A percentile compares a stretch with the other conserved stretches of the same genome.
Evolutionary conservation across 345 rosid genomes (phyloP).

Genomic region (Aquilaria yunnanensis): DNA sequence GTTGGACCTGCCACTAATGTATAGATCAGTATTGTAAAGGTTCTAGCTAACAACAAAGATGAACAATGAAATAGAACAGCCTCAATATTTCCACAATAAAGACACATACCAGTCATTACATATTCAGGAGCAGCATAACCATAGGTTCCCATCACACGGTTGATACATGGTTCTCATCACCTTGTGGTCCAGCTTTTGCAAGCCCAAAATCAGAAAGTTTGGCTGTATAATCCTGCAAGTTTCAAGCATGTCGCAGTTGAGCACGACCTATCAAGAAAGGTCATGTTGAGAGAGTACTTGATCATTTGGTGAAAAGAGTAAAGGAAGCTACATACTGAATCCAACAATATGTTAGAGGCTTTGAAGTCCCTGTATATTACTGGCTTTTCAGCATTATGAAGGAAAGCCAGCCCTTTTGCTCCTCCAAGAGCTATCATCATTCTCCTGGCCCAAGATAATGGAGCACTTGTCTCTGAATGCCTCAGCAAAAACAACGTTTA

Average conservation of each 20-base stretch:
- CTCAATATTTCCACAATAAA: too few species aligned
- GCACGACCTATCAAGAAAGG: neutral
- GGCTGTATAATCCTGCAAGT: slow-evolving; percentile 74
- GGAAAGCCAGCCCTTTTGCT: slow-evolving; percentile 91
- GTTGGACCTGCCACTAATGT: too few species aligned
- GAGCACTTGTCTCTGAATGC: slow-evolving; percentile 60
- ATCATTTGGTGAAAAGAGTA: neutral
- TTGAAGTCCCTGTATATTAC: slow-evolving; percentile 88
- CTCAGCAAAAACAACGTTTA: slow-evolving; percentile 21
- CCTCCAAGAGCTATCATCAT: slow-evolving; percentile 96
- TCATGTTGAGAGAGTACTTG: neutral
- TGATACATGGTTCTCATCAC: slow-evolving; percentile 86
- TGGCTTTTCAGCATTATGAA: slow-evolving; percentile 87
- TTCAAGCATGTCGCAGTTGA: slow-evolving; percentile 10
- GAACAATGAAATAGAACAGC: too few species aligned
- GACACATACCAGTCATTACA: slow-evolving; percentile 74
- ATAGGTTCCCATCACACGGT: slow-evolving; percentile 93
- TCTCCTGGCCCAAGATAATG: slow-evolving; percentile 71
- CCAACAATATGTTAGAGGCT: slow-evolving; percentile 80
- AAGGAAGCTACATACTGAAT: slow-evolving; percentile 45
- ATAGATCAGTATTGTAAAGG: too few species aligned
- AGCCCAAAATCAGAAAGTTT: slow-evolving; percentile 92
- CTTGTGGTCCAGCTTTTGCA: slow-evolving; percentile 94
- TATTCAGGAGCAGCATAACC: slow-evolving; percentile 96
- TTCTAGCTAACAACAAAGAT: too few species aligned